Evolutionary conservation across 2,329 filamentous ascomycete genomes (phyloP), one percentile per base, ranked within the genome.

Genomic region (Arthrobotrys sinensis): DNA sequence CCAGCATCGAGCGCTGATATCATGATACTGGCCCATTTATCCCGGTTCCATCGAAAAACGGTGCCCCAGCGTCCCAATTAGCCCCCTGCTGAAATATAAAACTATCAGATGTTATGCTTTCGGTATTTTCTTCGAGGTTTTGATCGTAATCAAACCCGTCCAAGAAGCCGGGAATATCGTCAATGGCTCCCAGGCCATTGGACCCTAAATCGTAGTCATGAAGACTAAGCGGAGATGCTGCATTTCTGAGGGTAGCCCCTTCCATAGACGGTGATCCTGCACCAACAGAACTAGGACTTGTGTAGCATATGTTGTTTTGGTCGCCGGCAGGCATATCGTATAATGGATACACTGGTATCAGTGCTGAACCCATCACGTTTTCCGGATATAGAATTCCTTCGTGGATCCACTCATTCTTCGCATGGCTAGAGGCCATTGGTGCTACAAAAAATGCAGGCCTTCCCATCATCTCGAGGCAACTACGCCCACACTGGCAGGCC

Each of bases 261-360:
- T 45, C 57, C 16, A 63, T n/a, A 14, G 57, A n/a, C 8, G 57
- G 57, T 8, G 57, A 63, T 4, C 28, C 57, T n/a, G 10, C 57
- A 3, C 57, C 10, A n/a, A n/a, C n/a, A 24, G 40, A 63, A 28
- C 8, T 36, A 11, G 57, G 57, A 46, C 57, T 63, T 5, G 36
- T 45, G n/a, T 63, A 63, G 3, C 14, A 14, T 12, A 16, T 11
- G 28, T 38, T 19, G n/a, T 14, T 24, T 21, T 43, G 57, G 4
- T 24, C 12, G 12, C 24, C 36, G 3, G n/a, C 7, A 8, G 36
- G 11, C 7, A 21, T n/a, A 11, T 63, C 36, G 57, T 63, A 63
- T 45, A 45, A n/a, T 1, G 57, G 57, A 45, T 63, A 63, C 8
- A 63, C 57, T n/a, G 57, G 57, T 43, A 63, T 63, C 16, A 63